Evolutionary conservation across 768 basidiomycete species (phyloP).

Genomic region (Pleurotus cornucopiae): DNA sequence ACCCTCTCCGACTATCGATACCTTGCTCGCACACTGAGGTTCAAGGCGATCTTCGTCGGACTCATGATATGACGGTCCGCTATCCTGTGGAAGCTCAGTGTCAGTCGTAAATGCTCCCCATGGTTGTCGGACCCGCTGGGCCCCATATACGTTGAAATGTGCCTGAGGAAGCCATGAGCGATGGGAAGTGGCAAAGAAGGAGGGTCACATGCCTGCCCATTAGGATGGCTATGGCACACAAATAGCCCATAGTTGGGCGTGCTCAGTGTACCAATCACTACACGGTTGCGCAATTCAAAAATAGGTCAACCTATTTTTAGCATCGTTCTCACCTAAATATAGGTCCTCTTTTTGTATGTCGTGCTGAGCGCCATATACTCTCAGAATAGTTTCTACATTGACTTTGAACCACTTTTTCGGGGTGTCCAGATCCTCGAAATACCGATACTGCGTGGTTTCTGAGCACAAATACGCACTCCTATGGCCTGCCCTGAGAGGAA

Average conservation of each 20-base stretch:
- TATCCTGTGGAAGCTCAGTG: conserved; percentile 34
- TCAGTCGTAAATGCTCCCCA: conserved; percentile 76
- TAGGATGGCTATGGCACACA: conserved; percentile 67
- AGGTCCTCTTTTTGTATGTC: conserved; percentile 57
- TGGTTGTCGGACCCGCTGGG: conserved; percentile 45
- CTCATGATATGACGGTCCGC: conserved; percentile 43
- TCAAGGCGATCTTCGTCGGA: conserved; percentile 21
- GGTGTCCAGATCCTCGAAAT: conserved; percentile 56
- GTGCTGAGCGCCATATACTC: conserved; percentile 44
- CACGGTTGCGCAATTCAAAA: not conserved
- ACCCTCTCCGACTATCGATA: conserved; percentile 37
- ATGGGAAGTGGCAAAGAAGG: not conserved
- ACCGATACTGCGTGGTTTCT: conserved; percentile 67
- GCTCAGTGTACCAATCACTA: conserved; percentile 66
- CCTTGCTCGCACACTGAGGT: conserved; percentile 44
- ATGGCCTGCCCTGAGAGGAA: conserved; percentile 60
- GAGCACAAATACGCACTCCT: conserved; percentile 64
- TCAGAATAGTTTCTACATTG: conserved; percentile 61
- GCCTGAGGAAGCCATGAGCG: conserved; percentile 28
- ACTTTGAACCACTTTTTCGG: conserved; percentile 73
- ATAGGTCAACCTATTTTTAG: not conserved
- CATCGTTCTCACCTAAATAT: conserved; percentile 36
- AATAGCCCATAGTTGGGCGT: conserved; percentile 72
- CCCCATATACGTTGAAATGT: conserved; percentile 67
- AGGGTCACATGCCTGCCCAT: conserved; percentile 40